Evolutionary conservation across 2,329 filamentous ascomycete genomes (phyloP), one percentile per base, ranked within the genome.

Genomic region (Fusarium sp.): DNA sequence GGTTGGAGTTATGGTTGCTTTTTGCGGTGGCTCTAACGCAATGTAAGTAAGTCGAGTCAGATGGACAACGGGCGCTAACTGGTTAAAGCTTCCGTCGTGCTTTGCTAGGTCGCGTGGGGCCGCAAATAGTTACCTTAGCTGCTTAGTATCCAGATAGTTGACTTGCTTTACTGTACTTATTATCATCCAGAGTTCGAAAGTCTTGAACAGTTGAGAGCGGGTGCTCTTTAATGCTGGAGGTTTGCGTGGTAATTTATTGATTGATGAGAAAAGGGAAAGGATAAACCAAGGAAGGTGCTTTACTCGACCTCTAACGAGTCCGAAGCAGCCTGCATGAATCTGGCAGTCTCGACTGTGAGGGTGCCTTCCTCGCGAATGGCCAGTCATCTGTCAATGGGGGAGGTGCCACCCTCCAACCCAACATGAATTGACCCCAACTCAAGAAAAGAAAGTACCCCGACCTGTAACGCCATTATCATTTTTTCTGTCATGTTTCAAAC

Each of bases 1-100:
- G 43, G 48, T 68, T 68, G 61, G 50, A 65, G 61, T 45, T 57
- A 47, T 72, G 63, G 51, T 72, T 75, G 60, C 62, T 74, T 75
- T 73, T 72, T 75, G 56, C 64, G 71, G 72, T 73, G 71, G 59
- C 62, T 57, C 71, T 72, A 63, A 71, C 69, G 61, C 65, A 58
- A 74, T 69, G 64, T 61, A 73, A 72, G 61, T 68, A 66, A 74
- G 55, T 63, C 25, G 41, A 59, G 60, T 32, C 54, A 48, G 30
- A 47, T 61, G 48, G 55, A 42, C 25, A 54, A 40, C 55, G 50
- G 63, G 32, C 67, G 46, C 63, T 70, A 68, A 66, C 37, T 70
- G 45, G 50, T 51, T 66, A 45, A 49, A 68, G 54, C 55, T 45
- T 67, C 55, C 66, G 55, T 30, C 34, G 42, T 48, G 50, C 54